These are phyloP conservation scores for Pichia sporocuriosa DNA, from an alignment of 805 yeast species.

Conservation along the genomic window DNA sequence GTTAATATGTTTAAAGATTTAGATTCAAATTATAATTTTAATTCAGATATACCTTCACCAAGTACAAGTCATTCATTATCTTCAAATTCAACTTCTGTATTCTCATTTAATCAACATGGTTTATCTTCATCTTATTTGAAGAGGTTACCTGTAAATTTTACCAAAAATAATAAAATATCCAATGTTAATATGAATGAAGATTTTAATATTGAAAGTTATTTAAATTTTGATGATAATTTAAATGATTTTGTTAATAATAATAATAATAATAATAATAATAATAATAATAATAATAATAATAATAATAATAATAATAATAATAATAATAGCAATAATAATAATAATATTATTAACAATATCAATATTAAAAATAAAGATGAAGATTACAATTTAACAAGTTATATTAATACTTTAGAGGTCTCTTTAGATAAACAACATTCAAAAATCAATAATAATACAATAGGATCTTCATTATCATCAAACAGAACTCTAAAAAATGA, in stretches of 20 bases:
- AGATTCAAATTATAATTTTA: not conserved
- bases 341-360: too few relatives aligned
- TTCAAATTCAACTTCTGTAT: slow-evolving; percentile 21
- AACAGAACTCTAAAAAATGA: not conserved
- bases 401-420: slow-evolving; percentile 30
- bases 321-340: slow-evolving; percentile 1
- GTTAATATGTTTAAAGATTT: slow-evolving; percentile 1
- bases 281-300: not conserved
- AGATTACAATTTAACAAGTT: slow-evolving; percentile 19
- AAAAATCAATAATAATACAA: slow-evolving; percentile 8
- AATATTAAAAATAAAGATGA: too few relatives aligned
- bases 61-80: slow-evolving; percentile 23
- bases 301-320: not conserved
- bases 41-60: slow-evolving; percentile 16
- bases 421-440: slow-evolving; percentile 25
- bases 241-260: slow-evolving; percentile 18
- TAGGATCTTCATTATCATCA: too few relatives aligned
- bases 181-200: slow-evolving; percentile 14
- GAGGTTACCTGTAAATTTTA: slow-evolving; percentile 6
- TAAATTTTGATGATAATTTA: slow-evolving; percentile 26
- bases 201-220: slow-evolving; percentile 28
- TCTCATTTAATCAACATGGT: slow-evolving; percentile 14
- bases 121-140: slow-evolving; percentile 8
- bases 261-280: not conserved
- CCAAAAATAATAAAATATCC: slow-evolving; percentile 6